These are phyloP conservation scores for Aciculoconidium aculeatum DNA, from an alignment of 805 yeast species.

Conservation along the genomic window DNA sequence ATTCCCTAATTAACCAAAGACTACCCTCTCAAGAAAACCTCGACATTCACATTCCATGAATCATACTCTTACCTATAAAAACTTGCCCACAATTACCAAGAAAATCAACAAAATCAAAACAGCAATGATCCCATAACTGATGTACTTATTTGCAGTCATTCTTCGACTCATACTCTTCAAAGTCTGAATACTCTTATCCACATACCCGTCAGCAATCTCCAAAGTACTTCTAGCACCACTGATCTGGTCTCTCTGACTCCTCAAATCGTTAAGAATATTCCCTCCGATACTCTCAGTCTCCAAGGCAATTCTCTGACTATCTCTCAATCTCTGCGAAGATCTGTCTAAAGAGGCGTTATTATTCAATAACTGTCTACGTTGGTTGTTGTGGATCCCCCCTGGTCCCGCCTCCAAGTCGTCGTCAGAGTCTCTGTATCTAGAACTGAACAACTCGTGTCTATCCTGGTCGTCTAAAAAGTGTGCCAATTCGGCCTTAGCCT, in stretches of 20 bases:
- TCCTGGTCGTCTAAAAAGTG: constrained; percentile 64
- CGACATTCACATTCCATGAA: too few relatives aligned
- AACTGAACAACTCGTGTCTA: constrained; percentile 68
- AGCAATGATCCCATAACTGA: constrained; percentile 87
- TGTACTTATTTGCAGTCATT: constrained; percentile 83
- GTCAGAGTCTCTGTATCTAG: constrained; percentile 32
- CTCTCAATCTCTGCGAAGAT: constrained; percentile 75
- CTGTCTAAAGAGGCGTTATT: constrained; percentile 79
- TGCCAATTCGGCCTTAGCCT: constrained; percentile 50
- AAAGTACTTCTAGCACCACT: constrained; percentile 79
- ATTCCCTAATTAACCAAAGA: too few relatives aligned
- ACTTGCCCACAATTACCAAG: constrained; percentile 78
- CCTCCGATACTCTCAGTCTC: constrained; percentile 94
- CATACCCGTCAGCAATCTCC: constrained; percentile 86
- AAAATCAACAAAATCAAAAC: constrained; percentile 77
- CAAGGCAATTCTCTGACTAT: constrained; percentile 82
- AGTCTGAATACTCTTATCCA: constrained; percentile 83
- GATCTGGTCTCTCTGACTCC: constrained; percentile 92
- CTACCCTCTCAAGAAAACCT: too few relatives aligned
- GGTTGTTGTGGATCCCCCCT: constrained; percentile 47
- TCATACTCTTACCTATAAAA: constrained; percentile 44
- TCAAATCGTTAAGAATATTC: constrained; percentile 76
- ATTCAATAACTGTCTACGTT: constrained; percentile 73
- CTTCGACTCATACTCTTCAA: constrained; percentile 88
- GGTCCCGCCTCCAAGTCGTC: constrained; percentile 10